These are phyloP conservation scores for Sarocladiaceae sp. DNA, from an alignment of 2,329 filamentous ascomycete species.

Conservation along the genomic window DNA sequence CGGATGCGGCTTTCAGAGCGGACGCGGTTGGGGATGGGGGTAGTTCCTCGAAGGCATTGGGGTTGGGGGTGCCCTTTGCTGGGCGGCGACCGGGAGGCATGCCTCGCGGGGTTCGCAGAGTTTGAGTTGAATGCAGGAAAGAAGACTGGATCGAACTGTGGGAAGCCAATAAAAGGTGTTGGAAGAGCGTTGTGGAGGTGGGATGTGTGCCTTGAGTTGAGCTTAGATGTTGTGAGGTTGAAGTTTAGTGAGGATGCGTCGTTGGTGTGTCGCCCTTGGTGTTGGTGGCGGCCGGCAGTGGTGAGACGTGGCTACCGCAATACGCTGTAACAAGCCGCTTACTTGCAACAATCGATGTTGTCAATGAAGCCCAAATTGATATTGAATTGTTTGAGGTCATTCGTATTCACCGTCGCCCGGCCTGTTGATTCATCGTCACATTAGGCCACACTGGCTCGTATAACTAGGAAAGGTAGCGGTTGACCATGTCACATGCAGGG, in stretches of 20 bases:
- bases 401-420: too few species aligned
- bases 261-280: background rate
- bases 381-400: too few species aligned
- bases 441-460: too few species aligned
- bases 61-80: background rate
- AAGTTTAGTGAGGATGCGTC: background rate
- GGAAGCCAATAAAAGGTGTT: background rate
- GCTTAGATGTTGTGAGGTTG: too few species aligned
- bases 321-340: too few species aligned
- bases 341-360: too few species aligned
- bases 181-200: background rate
- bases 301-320: background rate
- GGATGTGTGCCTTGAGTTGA: background rate
- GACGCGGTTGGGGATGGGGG: constrained; percentile 29
- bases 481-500: too few species aligned
- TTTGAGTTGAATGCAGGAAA: background rate
- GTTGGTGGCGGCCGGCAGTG: background rate
- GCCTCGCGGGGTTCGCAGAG: background rate
- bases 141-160: background rate
- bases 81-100: constrained; percentile 9
- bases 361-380: too few species aligned
- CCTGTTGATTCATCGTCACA: too few species aligned
- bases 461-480: too few species aligned
- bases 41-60: constrained; percentile 30
- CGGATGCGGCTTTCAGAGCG: constrained; percentile 31